Evolutionary conservation across 768 basidiomycete species (phyloP).

Genomic region (Sporobolomyces pararoseus): DNA sequence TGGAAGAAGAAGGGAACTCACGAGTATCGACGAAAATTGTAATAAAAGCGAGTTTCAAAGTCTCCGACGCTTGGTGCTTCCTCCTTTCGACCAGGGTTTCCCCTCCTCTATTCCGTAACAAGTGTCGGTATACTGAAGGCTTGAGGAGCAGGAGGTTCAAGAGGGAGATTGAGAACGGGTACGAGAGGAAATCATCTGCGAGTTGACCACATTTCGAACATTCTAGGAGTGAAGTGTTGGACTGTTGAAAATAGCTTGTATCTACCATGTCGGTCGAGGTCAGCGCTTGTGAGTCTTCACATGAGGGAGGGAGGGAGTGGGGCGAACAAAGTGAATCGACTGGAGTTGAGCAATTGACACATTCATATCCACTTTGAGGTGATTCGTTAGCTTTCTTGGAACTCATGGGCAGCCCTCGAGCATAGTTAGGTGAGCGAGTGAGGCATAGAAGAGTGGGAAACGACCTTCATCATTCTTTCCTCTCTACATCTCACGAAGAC

Average conservation of each 20-base stretch:
- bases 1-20: slow-evolving; percentile 4
- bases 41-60: not conserved
- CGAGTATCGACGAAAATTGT: not conserved
- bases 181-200: slow-evolving; percentile 16
- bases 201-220: not conserved
- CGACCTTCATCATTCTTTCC: not conserved
- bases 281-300: not conserved
- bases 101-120: slow-evolving; percentile 6
- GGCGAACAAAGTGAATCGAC: slow-evolving; percentile 16
- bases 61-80: not conserved
- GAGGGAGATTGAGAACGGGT: slow-evolving; percentile 8
- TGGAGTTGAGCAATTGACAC: not conserved
- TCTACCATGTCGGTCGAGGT: not conserved
- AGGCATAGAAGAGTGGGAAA: not conserved
- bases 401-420: not conserved
- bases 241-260: slow-evolving; percentile 20
- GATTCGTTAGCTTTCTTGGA: too few species aligned
- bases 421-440: not conserved
- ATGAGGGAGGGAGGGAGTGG: not conserved
- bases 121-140: slow-evolving; percentile 16
- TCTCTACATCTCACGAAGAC: too few species aligned
- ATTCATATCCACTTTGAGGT: not conserved
- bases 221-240: slow-evolving; percentile 29
- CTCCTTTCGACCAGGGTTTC: not conserved
- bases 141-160: slow-evolving; percentile 34